Base-by-base conservation (phyloP, 495 filamentous ascomycete genomes). In the Penicillium fimorum region DNA sequence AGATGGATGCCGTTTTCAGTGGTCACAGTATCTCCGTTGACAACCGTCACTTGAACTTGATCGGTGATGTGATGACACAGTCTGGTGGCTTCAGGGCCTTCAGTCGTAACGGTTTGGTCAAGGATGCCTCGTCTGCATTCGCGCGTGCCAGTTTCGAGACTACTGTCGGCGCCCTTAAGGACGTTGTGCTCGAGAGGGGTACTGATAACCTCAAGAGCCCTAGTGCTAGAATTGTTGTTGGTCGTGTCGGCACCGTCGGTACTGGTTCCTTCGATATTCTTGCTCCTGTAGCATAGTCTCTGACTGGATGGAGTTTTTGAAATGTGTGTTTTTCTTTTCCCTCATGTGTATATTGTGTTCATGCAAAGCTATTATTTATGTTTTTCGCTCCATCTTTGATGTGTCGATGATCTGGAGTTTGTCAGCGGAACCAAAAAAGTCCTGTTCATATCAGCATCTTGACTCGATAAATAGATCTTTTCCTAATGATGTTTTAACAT, bases 121-220 rank as follows among this genome's bases (percentile, higher is more conserved):
- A 85, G 68, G 82, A 87, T 56, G 88, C 87, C 64, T 85, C 90
- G 15, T 92, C 87, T 50, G 92, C 94, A 1, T 91, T 97, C 59
- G 87, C 92, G 72, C 96, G 97, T 81, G 96, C 96, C 91, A 95
- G 90, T 71, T 97, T 97, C 77, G 92, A 99, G 80, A 97, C 94
- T 6, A 97, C 94, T 20, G 82, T 96, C 33, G 88, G 87, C 2
- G 97, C 96, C 76, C 79, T 97, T 70, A 89, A 87, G 69, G 93
- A 96, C 61, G 92, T 93, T 25, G 90, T 96, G 17, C 70, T 93
- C 41, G 91, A 96, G 63, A 83, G 88, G 49, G 94, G 96, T 70
- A 88, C 84, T 79, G 94, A 99, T 73, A 87, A 89, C 65, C 79
- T 99, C 50, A 86, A 80, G 55, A 90, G 85, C 60, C 95, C 94